Conservation (phyloP, 2,329 filamentous ascomycete genomes). For the Gaeumannomyces sp. region DNA sequence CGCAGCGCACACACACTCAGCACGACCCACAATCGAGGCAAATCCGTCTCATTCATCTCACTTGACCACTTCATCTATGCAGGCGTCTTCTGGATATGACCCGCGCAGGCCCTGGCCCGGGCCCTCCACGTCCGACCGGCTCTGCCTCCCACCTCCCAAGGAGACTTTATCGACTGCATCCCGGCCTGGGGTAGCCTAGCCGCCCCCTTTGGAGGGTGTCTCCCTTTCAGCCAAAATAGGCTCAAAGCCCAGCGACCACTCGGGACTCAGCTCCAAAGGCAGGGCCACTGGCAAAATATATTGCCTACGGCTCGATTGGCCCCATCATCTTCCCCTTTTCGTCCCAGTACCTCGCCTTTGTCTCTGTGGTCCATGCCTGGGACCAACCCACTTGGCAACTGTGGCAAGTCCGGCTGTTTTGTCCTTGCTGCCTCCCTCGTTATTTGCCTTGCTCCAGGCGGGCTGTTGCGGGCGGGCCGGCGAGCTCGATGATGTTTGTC, state of each 20-base stretch:
- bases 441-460: not conserved
- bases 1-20: not conserved
- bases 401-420: not conserved
- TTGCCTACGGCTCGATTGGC: not conserved
- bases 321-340: not conserved
- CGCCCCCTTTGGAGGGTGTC: not conserved
- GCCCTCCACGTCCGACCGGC: not conserved
- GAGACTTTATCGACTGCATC: not conserved
- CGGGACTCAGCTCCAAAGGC: not conserved
- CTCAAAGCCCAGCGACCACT: not conserved
- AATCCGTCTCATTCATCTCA: not conserved
- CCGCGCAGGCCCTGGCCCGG: too few species aligned
- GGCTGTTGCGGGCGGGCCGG: too few species aligned
- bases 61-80: not conserved
- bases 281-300: not conserved
- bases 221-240: constrained; percentile 1
- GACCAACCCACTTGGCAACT: not conserved
- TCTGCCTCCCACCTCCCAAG: not conserved
- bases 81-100: not conserved
- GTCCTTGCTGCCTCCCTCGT: not conserved
- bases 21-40: not conserved
- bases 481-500: not conserved
- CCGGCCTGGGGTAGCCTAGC: not conserved
- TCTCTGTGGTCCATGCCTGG: not conserved
- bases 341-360: not conserved